Evolutionary conservation across 2,329 filamentous ascomycete genomes (phyloP), one percentile per base, ranked within the genome.

Genomic region (Pezicula radicicola): DNA sequence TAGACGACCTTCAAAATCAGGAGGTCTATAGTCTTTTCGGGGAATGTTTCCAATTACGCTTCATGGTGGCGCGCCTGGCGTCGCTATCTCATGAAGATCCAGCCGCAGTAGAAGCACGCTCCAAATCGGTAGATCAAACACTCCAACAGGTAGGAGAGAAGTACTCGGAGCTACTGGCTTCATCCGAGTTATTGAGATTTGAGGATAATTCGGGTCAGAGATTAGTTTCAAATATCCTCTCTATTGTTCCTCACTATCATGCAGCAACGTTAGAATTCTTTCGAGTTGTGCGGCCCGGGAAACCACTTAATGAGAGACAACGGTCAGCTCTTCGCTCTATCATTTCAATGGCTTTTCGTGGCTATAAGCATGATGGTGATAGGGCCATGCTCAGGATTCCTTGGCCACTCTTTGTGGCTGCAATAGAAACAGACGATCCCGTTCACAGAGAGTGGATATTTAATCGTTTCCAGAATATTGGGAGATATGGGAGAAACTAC

Each of bases 1-100:
- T 69, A 1, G 68, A 70, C 37, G 68, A 70, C 19, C 56, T 68
- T 5, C 67, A 71, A 52, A 70, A 70, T 39, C 60, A 66, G 18
- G 66, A 62, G 33, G 58, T 68, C 3, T 70, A 66, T 28, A 59
- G 60, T 9, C 56, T 71, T 21, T 56, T 66, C 15, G 63, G 63
- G 6, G 61, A 61, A 30, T 63, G 61, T 44, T 59, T 60, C 36
- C 67, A 69, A 51, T 55, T 69, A 3, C 63, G 68, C 1, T 68
- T 61, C 40, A 62, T 66, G 56, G 64, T 66, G 9, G 64, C 68
- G n/a, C 58, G 65, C 41, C 58, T 70, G 4, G 59, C 61, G 15
- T 8, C 10, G 53, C 53, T 10, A 56, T 59, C 28, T 53, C 54
- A 12, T 55, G 62, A n/a, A 60, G 63, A 21, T 51, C 55, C 9